phyloP scores from a whole-genome alignment of 2,329 filamentous ascomycete genomes.

The Ophiocordyceps robertsii region DNA sequence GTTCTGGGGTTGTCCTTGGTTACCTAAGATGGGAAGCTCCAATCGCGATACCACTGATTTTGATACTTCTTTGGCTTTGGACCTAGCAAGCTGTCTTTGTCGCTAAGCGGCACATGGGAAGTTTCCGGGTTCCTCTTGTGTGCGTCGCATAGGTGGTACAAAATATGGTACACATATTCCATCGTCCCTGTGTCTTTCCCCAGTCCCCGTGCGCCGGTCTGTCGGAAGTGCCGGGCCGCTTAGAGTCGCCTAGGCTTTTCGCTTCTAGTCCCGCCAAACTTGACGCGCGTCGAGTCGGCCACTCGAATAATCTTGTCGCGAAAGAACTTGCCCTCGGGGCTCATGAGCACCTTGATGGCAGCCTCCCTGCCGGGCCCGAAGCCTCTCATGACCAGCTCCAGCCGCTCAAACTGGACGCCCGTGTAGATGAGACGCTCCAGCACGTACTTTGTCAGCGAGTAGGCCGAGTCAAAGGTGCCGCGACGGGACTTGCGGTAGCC shows the following conservation, averaged over 20 bases:
- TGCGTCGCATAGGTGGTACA: background rate
- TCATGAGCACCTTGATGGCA: constrained; percentile 76
- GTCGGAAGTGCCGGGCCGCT: background rate
- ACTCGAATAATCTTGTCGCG: constrained; percentile 65
- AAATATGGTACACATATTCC: background rate
- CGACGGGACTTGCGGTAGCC: constrained; percentile 79
- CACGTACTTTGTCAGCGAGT: constrained; percentile 75
- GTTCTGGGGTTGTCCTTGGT: background rate
- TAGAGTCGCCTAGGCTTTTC: constrained; percentile 67
- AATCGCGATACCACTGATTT: constrained; percentile 5
- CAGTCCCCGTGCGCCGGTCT: background rate
- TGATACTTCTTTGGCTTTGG: constrained; percentile 4
- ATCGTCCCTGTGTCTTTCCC: background rate
- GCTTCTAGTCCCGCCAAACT: constrained; percentile 91
- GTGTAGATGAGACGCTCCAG: constrained; percentile 75
- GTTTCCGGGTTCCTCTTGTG: background rate
- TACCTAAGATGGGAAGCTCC: background rate
- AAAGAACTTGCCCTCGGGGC: constrained; percentile 66
- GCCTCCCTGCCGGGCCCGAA: constrained; percentile 84
- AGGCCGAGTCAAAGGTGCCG: constrained; percentile 78
- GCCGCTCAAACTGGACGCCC: constrained; percentile 57
- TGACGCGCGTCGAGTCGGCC: constrained; percentile 75
- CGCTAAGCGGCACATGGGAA: background rate
- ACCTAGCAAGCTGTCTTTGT: background rate
- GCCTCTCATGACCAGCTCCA: constrained; percentile 74